phyloP scores from a whole-genome alignment of 2,329 filamentous ascomycete species.

The Hypoxylon sp. region DNA sequence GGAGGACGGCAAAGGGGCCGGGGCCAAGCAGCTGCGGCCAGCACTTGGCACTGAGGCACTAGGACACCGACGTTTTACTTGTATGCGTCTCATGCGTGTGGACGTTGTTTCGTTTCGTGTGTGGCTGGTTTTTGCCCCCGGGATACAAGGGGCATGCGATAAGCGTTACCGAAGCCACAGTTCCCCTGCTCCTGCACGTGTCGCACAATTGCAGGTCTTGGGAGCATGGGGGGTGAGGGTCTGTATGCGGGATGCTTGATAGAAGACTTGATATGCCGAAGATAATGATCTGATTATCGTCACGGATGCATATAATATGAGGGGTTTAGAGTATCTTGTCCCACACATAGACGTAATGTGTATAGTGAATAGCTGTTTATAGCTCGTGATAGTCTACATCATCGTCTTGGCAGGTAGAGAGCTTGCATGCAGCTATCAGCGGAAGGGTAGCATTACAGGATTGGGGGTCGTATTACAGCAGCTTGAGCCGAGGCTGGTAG shows the following conservation, averaged over 20 bases:
- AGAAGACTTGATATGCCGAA: slow-evolving; percentile 15
- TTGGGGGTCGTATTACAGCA: slow-evolving; percentile 30
- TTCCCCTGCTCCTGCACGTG: slow-evolving; percentile 23
- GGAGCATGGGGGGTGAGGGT: neutral
- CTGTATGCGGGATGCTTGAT: slow-evolving; percentile 10
- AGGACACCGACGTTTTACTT: slow-evolving; percentile 19
- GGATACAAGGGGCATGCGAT: neutral
- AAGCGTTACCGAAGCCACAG: neutral
- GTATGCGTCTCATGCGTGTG: slow-evolving; percentile 20
- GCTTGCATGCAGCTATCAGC: slow-evolving; percentile 13
- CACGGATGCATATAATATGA: slow-evolving; percentile 21
- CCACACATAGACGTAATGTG: slow-evolving; percentile 10
- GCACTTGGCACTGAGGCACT: neutral
- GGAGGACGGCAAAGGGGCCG: slow-evolving; percentile 21
- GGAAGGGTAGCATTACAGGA: slow-evolving; percentile 36
- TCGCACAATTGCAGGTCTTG: slow-evolving; percentile 16
- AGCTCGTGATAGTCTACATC: slow-evolving; percentile 1
- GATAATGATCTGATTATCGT: slow-evolving; percentile 40
- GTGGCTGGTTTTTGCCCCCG: slow-evolving; percentile 12
- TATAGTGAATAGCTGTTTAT: neutral
- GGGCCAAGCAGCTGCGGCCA: neutral
- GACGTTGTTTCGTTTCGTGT: slow-evolving; percentile 40
- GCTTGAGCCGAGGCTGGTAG: slow-evolving; percentile 3
- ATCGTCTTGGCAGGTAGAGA: slow-evolving; percentile 2
- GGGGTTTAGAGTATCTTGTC: slow-evolving; percentile 18